phyloP scores from a whole-genome alignment of 2,329 filamentous ascomycete species.

The Claviceps capensis region DNA sequence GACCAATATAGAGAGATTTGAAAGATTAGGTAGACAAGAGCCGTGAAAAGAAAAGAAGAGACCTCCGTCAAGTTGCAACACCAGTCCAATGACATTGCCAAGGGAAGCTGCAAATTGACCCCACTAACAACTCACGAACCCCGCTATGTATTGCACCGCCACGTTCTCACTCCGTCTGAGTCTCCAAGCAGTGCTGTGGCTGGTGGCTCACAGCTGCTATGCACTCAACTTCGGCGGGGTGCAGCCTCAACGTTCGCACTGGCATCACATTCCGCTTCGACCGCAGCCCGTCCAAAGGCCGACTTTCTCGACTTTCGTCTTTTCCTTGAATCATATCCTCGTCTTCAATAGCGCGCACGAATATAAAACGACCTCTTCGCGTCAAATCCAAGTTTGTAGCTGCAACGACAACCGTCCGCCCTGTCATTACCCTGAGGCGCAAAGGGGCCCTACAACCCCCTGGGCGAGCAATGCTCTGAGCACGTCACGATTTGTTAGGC shows the following conservation, averaged over 20 bases:
- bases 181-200: background rate
- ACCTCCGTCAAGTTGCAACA: no score
- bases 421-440: background rate
- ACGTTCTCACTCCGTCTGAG: no score
- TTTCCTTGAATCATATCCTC: no score
- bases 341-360: background rate
- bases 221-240: background rate
- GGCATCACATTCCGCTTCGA: background rate
- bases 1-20: no score
- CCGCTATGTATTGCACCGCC: no score
- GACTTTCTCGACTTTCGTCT: no score
- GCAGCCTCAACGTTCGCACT: background rate
- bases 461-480: background rate
- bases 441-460: background rate
- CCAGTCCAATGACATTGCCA: no score
- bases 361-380: background rate
- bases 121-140: no score
- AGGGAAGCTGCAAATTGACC: no score
- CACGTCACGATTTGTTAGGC: conserved; percentile 8
- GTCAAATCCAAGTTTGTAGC: background rate
- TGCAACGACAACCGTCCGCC: background rate
- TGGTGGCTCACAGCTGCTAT: background rate
- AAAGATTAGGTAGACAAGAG: no score
- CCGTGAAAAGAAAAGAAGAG: no score
- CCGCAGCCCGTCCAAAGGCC: no score